A percentile compares a stretch with the other conserved stretches of the same genome.
Conservation (phyloP, 805 yeast species). For the Candida nitratophila region DNA sequence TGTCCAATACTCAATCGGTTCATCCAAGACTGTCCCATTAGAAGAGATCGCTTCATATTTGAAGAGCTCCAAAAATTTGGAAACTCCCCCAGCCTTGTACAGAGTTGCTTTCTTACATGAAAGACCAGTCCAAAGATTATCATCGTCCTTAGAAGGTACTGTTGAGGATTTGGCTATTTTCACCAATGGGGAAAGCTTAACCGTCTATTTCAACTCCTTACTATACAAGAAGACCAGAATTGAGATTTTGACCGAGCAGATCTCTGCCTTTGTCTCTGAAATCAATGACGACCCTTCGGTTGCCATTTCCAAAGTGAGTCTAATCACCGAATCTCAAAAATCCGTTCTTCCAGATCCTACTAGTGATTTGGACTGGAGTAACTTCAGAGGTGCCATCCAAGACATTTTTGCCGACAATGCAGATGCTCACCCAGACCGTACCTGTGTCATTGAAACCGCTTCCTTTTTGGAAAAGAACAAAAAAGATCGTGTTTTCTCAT, state of each 20-base stretch:
- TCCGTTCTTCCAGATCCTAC: conserved; percentile 80
- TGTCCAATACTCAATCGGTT: conserved; percentile 30
- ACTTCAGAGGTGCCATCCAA: conserved; percentile 92
- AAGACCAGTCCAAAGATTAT: conserved; percentile 31
- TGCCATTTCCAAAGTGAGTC: conserved; percentile 51
- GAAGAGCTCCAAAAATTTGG: conserved; percentile 41
- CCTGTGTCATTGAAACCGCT: conserved; percentile 90
- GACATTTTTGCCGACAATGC: conserved; percentile 92
- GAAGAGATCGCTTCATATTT: conserved; percentile 49
- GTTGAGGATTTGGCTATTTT: conserved; percentile 61
- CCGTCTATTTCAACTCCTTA: conserved; percentile 65
- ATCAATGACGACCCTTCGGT: conserved; percentile 30
- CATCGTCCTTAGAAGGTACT: conserved; percentile 43
- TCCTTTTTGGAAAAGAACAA: conserved; percentile 48
- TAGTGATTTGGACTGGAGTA: conserved; percentile 79
- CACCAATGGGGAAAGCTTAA: conserved; percentile 27
- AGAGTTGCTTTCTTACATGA: conserved; percentile 51
- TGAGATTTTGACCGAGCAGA: conserved; percentile 64
- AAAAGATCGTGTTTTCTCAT: conserved; percentile 68
- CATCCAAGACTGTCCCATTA: conserved; percentile 37
- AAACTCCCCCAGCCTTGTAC: conserved; percentile 56
- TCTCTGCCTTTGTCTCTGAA: conserved; percentile 41
- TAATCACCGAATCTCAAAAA: conserved; percentile 63
- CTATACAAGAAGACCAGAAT: conserved; percentile 69
- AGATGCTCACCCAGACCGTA: conserved; percentile 70